Evolutionary conservation across 2,329 filamentous ascomycete species (phyloP).

Genomic region (Diaporthe nobilis): DNA sequence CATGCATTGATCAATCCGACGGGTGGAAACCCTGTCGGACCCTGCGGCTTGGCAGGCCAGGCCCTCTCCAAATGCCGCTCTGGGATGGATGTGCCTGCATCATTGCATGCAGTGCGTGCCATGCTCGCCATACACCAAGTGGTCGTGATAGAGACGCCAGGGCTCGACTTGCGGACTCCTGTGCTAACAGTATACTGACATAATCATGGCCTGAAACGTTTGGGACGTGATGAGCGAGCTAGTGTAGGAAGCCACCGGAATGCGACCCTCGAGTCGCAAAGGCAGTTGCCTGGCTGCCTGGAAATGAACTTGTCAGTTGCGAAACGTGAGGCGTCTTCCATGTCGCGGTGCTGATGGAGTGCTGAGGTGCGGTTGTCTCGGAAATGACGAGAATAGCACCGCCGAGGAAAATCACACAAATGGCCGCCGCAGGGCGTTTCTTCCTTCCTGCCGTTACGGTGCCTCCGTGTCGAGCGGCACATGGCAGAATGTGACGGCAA

Average conservation of each 20-base stretch:
- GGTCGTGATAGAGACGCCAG: not conserved
- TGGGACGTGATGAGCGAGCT: constrained; percentile 14
- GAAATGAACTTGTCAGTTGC: constrained; percentile 8
- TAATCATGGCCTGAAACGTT: constrained; percentile 14
- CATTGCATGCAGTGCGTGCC: constrained; percentile 22
- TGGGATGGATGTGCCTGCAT: constrained; percentile 33
- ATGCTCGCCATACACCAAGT: not conserved
- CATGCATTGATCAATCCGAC: constrained; percentile 8
- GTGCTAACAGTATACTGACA: not conserved
- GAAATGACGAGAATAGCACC: constrained; percentile 37
- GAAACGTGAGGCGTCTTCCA: constrained; percentile 23
- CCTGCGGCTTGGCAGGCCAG: constrained; percentile 37
- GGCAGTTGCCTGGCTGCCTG: not conserved
- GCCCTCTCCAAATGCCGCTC: constrained; percentile 38
- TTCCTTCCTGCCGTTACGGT: constrained; percentile 22
- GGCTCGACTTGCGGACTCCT: not conserved
- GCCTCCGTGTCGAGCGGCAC: not conserved
- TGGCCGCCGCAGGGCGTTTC: constrained; percentile 33
- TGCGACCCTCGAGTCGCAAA: not conserved
- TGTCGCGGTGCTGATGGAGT: constrained; percentile 18
- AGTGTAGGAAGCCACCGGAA: constrained; percentile 28
- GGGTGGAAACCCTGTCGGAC: constrained; percentile 6
- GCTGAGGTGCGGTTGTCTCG: constrained; percentile 31
- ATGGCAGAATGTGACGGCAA: constrained; percentile 12
- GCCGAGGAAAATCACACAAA: constrained; percentile 31